Base-by-base conservation (phyloP, 2,329 filamentous ascomycete species). In the Colletotrichum nymphaeae region DNA sequence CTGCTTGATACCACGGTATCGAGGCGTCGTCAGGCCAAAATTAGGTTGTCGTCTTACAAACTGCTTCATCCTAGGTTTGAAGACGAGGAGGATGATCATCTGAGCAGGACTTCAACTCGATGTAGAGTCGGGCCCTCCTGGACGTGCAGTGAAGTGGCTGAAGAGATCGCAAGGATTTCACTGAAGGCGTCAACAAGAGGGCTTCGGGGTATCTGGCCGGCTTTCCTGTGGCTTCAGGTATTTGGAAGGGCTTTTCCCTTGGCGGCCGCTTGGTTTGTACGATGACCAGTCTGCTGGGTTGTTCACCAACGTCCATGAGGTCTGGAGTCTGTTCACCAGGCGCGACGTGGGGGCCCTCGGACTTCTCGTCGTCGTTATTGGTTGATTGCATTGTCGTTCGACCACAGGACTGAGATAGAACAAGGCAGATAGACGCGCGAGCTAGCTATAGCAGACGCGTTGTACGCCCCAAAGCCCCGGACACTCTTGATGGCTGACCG, bases 1-100 rank as follows among this genome's bases (percentile, higher is more conserved):
- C 42, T 53, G 16, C 22, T 59, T 49, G 52, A 37, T 64, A 22
- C 46, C 42, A 24, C 58, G 59, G 53, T 59, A 53, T 63, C 24
- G 26, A 37, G 37, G 46, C 64, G 69, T 58, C 59, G 59, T 72
- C 63, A 16, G 35, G 26, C 22, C 35, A 63, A 16, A 28, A 56
- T 57, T 22, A 12, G 57, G 49, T 35, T n/a, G 26, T 59, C 16
- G 5, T 16, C 26, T 52, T 30, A 30, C 53, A 62, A 11, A 8
- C 35, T 22, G 30, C 16, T 28, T 64, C 30, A 37, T n/a, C 12
- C 9, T 14, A 11, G 26, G 24, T 12, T 14, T 30, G 16, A 28
- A 6, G 19, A 28, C 14, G 24, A 9, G 35, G 19, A 42, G 12
- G 59, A 7, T 46, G 42, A 3, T 58, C 37, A 11, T 26, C 16